Evolutionary conservation across 225 moss, liverwort and hornwort species (phyloP).

Genomic region (Bryoerythrophyllum caledonicum): DNA sequence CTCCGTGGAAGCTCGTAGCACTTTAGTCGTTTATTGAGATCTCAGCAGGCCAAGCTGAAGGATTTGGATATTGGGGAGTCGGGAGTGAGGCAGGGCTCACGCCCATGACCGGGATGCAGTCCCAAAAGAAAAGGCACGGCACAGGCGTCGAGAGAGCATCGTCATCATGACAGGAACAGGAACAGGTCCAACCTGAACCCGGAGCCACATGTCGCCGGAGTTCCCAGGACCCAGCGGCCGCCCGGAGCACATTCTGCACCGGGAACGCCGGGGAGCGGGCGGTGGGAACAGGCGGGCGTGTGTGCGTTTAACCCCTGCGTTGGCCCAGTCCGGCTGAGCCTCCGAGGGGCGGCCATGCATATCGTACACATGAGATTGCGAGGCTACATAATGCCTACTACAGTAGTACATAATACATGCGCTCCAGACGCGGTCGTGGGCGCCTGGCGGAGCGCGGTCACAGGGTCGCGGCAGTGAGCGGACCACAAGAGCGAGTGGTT

Average conservation of each 20-base stretch:
- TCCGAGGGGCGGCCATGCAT: slow-evolving; percentile 13
- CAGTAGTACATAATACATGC: too few species aligned
- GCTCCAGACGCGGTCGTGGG: background rate
- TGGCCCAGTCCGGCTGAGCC: slow-evolving; percentile 3
- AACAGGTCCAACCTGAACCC: background rate
- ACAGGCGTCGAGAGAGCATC: background rate
- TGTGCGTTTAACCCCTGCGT: slow-evolving; percentile 13
- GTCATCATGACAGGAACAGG: background rate
- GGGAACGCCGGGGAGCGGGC: background rate
- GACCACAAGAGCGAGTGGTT: slow-evolving; percentile 17
- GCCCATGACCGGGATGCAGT: background rate
- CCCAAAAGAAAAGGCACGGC: background rate
- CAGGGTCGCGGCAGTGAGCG: background rate
- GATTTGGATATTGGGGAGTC: too few species aligned
- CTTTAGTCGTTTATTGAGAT: too few species aligned
- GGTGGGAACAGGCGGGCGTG: slow-evolving; percentile 13
- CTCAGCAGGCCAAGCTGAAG: too few species aligned
- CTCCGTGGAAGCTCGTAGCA: too few species aligned
- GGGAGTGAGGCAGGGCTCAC: too few species aligned
- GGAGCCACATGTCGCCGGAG: background rate
- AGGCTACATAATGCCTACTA: background rate
- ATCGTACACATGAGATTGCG: background rate
- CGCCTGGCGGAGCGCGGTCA: background rate
- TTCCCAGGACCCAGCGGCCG: background rate
- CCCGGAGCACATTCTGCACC: background rate